Evolutionary conservation across 1,284 basidiomycete genomes (phyloP).

Genomic region (Melampsora americana): DNA sequence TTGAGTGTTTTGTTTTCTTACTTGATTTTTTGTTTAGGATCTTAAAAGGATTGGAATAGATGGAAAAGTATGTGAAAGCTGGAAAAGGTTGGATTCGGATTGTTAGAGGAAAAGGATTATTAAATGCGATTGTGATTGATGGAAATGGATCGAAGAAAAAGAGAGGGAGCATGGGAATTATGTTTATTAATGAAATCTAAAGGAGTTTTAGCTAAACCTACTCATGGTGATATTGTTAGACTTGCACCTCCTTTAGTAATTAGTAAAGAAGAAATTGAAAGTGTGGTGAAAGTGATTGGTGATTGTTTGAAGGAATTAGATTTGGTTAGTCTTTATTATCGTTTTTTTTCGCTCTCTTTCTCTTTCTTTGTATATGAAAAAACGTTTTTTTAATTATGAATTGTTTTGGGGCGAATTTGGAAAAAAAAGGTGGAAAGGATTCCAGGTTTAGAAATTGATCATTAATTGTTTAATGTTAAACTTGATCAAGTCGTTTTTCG

Average conservation of each 20-base stretch:
- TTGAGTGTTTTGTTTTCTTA: too few species aligned
- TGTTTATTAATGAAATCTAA: slow-evolving; percentile 87
- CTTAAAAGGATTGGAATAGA: slow-evolving; percentile 29
- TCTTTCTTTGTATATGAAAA: too few species aligned
- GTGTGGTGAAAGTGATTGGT: slow-evolving; percentile 72
- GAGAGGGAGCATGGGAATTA: slow-evolving; percentile 88
- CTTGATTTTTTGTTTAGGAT: slow-evolving; percentile 10
- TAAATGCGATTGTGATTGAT: slow-evolving; percentile 94
- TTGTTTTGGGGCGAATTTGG: too few species aligned
- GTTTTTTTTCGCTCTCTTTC: too few species aligned
- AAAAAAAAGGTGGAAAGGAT: slow-evolving; percentile 6
- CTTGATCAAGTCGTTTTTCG: too few species aligned
- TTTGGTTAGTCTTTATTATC: slow-evolving; percentile 61
- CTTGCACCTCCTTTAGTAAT: slow-evolving; percentile 95
- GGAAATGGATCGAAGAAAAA: slow-evolving; percentile 71
- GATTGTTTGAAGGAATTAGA: slow-evolving; percentile 78
- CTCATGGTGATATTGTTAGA: slow-evolving; percentile 89
- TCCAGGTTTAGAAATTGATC: neutral
- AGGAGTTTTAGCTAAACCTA: slow-evolving; percentile 90
- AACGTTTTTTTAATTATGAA: too few species aligned
- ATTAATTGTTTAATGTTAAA: neutral
- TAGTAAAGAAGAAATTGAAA: slow-evolving; percentile 72
- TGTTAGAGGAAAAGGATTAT: slow-evolving; percentile 78
- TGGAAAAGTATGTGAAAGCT: neutral
- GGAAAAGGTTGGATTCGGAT: slow-evolving; percentile 48